phyloP scores from a whole-genome alignment of 805 yeast species.

The Sugiyamaella americana region DNA sequence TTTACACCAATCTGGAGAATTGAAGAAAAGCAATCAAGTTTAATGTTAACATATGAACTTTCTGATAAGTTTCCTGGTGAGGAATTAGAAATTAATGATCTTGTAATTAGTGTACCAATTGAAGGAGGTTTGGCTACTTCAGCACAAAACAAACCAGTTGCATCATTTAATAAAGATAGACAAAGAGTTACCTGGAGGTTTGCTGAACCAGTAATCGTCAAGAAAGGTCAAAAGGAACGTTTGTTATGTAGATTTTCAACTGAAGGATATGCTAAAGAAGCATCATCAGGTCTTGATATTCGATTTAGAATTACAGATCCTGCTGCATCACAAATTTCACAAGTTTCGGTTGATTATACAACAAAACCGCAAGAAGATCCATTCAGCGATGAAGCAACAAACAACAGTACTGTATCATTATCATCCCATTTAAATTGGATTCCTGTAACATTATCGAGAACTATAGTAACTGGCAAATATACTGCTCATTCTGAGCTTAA shows the following conservation, averaged over 20 bases:
- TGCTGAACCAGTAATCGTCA: conserved; percentile 32
- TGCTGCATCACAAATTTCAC: not conserved
- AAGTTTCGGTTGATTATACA: conserved; percentile 9
- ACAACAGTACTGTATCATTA: conserved; percentile 3
- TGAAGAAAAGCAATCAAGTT: conserved; percentile 77
- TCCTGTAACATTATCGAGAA: conserved; percentile 11
- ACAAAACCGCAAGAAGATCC: conserved; percentile 11
- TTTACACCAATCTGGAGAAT: conserved; percentile 86
- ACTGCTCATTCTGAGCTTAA: conserved; percentile 18
- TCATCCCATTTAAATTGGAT: conserved; percentile 7
- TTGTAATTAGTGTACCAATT: conserved; percentile 56
- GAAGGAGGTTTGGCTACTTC: conserved; percentile 52
- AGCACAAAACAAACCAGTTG: conserved; percentile 88
- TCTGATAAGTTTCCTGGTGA: conserved; percentile 41
- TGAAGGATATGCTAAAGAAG: conserved; percentile 61
- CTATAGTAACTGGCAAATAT: conserved; percentile 15
- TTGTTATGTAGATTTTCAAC: conserved; percentile 85
- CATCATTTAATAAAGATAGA: conserved; percentile 81
- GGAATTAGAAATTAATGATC: conserved; percentile 41
- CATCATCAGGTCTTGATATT: conserved; percentile 65
- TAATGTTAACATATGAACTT: conserved; percentile 64
- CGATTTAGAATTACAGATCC: conserved; percentile 24
- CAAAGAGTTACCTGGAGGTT: conserved; percentile 85
- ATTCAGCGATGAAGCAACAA: conserved; percentile 14
- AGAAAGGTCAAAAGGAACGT: conserved; percentile 48